Percentiles rank a stretch among this genome's conserved stretches.
Conservation (phyloP, 768 basidiomycete species). For the Piloderma croceum region DNA sequence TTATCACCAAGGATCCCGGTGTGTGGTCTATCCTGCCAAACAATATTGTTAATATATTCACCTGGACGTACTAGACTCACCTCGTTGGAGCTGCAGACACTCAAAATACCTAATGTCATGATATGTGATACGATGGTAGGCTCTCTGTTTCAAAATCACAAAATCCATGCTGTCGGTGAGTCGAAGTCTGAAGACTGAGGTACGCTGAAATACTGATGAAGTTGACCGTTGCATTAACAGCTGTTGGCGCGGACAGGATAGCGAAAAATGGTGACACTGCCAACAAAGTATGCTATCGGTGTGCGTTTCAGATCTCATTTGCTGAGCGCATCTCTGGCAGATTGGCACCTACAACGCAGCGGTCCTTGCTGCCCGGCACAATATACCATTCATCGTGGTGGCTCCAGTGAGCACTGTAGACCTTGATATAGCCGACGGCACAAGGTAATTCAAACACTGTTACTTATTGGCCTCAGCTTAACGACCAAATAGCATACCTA, state of each 20-base stretch:
- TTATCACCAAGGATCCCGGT: constrained; percentile 90
- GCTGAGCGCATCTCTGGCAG: constrained; percentile 19
- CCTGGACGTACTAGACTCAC: constrained; percentile 57
- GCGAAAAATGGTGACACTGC: constrained; percentile 95
- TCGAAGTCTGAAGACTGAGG: neutral
- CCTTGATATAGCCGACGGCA: constrained; percentile 67
- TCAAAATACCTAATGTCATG: constrained; percentile 85
- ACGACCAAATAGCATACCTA: constrained; percentile 60
- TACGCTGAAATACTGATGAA: neutral
- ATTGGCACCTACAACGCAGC: constrained; percentile 97
- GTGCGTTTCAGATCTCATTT: constrained; percentile 5
- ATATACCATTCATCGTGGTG: constrained; percentile 88
- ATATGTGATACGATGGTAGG: constrained; percentile 98
- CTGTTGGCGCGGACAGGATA: constrained; percentile 84
- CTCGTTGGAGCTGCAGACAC: constrained; percentile 79
- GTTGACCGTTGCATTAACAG: constrained; percentile 28
- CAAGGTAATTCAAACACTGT: constrained; percentile 33
- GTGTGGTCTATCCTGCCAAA: constrained; percentile 6
- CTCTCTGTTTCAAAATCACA: constrained; percentile 82
- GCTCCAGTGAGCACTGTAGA: constrained; percentile 93
- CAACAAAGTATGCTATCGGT: constrained; percentile 60
- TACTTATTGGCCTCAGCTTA: constrained; percentile 2
- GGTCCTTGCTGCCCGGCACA: constrained; percentile 81
- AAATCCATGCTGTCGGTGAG: constrained; percentile 77
- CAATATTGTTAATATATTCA: constrained; percentile 3